Evolutionary conservation across 2,329 filamentous ascomycete genomes (phyloP).

Genomic region (Celoporthe dispersa): DNA sequence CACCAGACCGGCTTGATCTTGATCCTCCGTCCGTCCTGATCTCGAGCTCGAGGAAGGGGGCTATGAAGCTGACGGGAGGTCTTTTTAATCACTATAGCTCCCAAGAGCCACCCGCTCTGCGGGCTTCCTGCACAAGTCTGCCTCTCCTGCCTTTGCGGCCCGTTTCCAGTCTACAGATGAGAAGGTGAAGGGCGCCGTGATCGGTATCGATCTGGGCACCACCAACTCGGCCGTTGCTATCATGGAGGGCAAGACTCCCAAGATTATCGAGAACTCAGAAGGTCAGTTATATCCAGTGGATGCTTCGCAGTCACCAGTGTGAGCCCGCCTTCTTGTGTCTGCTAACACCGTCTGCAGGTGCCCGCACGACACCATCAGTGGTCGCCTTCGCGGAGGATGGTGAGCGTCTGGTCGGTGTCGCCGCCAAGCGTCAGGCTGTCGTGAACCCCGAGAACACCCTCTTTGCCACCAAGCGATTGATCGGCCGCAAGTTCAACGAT

Average conservation of each 20-base stretch:
- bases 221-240: slow-evolving; percentile 97
- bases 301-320: not conserved
- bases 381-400: slow-evolving; percentile 95
- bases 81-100: slow-evolving; percentile 58
- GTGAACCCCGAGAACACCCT: slow-evolving; percentile 99
- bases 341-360: slow-evolving; percentile 58
- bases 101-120: slow-evolving; percentile 77
- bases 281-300: slow-evolving; percentile 55
- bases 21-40: too few species aligned
- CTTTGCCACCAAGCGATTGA: slow-evolving; percentile 98
- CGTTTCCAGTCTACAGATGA: slow-evolving; percentile 78
- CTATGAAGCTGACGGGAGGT: slow-evolving; percentile 7
- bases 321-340: not conserved
- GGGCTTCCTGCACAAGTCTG: slow-evolving; percentile 69
- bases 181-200: slow-evolving; percentile 94
- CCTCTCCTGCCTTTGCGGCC: slow-evolving; percentile 70
- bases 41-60: not conserved
- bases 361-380: slow-evolving; percentile 89
- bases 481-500: slow-evolving; percentile 96
- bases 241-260: slow-evolving; percentile 95
- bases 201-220: slow-evolving; percentile 97
- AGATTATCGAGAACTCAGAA: slow-evolving; percentile 98
- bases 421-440: slow-evolving; percentile 96
- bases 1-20: too few species aligned
- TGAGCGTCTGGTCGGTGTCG: slow-evolving; percentile 94